These are phyloP conservation scores for Rachicladosporium sp. DNA, from an alignment of 2,329 filamentous ascomycete genomes.

Conservation along the genomic window DNA sequence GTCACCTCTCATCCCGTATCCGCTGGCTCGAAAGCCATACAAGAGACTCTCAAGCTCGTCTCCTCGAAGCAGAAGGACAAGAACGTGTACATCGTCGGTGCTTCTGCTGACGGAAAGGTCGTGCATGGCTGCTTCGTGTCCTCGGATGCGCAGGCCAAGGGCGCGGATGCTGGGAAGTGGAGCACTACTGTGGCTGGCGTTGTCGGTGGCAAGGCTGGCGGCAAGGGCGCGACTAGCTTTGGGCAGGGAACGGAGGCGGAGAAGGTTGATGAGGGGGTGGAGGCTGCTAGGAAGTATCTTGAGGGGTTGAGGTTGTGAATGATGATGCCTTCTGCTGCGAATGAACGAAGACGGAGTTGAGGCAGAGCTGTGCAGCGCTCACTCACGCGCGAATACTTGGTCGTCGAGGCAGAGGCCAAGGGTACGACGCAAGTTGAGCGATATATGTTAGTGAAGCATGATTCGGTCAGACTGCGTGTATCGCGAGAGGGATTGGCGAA, in stretches of 20 bases:
- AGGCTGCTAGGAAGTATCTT: conserved; percentile 72
- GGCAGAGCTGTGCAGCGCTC: too few relatives aligned
- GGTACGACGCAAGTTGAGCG: too few relatives aligned
- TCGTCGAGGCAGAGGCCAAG: too few relatives aligned
- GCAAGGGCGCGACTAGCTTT: conserved; percentile 78
- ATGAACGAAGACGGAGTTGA: too few relatives aligned
- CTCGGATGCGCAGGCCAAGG: conserved; percentile 45
- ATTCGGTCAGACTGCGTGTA: too few relatives aligned
- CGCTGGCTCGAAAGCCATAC: conserved; percentile 72
- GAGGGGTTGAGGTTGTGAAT: conserved; percentile 58
- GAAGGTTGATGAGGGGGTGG: conserved; percentile 76
- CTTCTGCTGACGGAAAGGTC: conserved; percentile 54
- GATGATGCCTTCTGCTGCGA: too few relatives aligned
- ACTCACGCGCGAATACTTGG: too few relatives aligned
- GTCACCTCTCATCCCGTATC: conserved; percentile 67
- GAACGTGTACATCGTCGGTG: conserved; percentile 66
- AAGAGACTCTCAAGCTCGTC: conserved; percentile 79
- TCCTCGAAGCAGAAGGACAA: conserved; percentile 78
- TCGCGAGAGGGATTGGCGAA: too few relatives aligned
- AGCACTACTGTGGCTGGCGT: conserved; percentile 64
- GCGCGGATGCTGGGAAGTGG: conserved; percentile 75
- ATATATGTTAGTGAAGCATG: too few relatives aligned
- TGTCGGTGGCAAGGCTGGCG: conserved; percentile 83
- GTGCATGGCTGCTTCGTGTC: conserved; percentile 85
- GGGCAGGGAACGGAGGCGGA: conserved; percentile 75